These are phyloP conservation scores for Elaeis guineensis DNA, from an alignment of 176 grass and related monocot genomes.

Conservation along the genomic window DNA sequence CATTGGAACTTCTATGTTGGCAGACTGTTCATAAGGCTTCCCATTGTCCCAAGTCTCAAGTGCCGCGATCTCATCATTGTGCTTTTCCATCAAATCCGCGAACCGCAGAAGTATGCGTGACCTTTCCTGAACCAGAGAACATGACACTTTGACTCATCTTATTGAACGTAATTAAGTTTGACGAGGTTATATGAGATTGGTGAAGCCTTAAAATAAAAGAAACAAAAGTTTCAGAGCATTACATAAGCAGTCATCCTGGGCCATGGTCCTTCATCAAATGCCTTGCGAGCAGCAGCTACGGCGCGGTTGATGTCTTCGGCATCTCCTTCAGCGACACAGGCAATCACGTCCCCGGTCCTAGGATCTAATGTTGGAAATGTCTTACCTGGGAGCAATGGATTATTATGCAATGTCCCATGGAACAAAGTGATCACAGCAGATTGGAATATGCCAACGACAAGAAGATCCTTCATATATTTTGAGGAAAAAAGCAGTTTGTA, in stretches of 20 bases:
- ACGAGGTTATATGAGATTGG: too few relatives aligned
- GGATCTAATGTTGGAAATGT: conserved; percentile 74
- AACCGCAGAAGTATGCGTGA: conserved; percentile 60
- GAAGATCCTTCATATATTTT: neutral
- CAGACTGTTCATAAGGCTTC: conserved; percentile 71
- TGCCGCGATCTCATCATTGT: conserved; percentile 65
- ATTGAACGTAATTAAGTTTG: too few relatives aligned
- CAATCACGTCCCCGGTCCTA: conserved; percentile 74
- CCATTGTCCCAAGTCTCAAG: conserved; percentile 97
- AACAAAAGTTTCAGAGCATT: conserved; percentile 3
- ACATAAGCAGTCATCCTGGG: conserved; percentile 84
- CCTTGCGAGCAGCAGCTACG: conserved; percentile 54
- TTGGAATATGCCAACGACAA: neutral
- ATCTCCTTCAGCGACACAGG: conserved; percentile 62
- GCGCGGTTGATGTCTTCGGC: conserved; percentile 48
- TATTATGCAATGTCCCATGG: neutral
- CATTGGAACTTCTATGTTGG: conserved; percentile 63
- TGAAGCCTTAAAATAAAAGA: neutral
- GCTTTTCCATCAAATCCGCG: conserved; percentile 79
- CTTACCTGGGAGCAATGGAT: conserved; percentile 30
- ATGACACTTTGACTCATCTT: neutral
- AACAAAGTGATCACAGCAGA: too few relatives aligned
- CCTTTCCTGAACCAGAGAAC: conserved; percentile 51
- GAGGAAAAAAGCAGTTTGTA: too few relatives aligned
- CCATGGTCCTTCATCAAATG: conserved; percentile 88